Percentiles rank a stretch among this genome's conserved stretches.
These are phyloP conservation scores for Adenanthera pavonina DNA, from an alignment of 306 rosid genomes.

Conservation along the genomic window DNA sequence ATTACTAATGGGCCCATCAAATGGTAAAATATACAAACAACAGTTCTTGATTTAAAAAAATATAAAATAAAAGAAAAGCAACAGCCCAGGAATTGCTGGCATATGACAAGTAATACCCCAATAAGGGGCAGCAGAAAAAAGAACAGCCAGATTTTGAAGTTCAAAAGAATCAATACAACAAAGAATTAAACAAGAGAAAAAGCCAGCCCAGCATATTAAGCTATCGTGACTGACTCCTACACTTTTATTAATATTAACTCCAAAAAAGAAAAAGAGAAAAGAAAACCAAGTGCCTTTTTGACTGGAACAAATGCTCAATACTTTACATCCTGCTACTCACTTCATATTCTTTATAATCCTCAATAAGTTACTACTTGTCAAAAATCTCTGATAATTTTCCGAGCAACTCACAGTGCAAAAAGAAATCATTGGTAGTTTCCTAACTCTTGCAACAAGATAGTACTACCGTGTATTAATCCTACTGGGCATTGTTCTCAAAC, in stretches of 20 bases:
- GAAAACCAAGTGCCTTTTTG: not conserved
- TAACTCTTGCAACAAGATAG: slow-evolving; percentile 19
- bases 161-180: not conserved
- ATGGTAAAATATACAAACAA: slow-evolving; percentile 29
- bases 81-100: not conserved
- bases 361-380: not conserved
- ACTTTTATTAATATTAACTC: not conserved
- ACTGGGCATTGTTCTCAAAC: not conserved
- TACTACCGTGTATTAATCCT: not conserved
- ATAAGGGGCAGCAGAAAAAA: not conserved
- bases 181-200: not conserved
- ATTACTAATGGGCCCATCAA: no score
- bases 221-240: not conserved
- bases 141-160: not conserved
- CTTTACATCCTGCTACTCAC: not conserved
- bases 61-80: not conserved
- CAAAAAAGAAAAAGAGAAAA: not conserved
- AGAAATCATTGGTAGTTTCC: not conserved
- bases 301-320: not conserved
- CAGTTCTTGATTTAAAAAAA: not conserved
- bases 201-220: not conserved
- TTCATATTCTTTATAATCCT: not conserved
- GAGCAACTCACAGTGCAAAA: not conserved
- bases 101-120: not conserved
- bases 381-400: not conserved